phyloP scores from a whole-genome alignment of 192 early-diverging fungal species.

The Coemansia sp. region DNA sequence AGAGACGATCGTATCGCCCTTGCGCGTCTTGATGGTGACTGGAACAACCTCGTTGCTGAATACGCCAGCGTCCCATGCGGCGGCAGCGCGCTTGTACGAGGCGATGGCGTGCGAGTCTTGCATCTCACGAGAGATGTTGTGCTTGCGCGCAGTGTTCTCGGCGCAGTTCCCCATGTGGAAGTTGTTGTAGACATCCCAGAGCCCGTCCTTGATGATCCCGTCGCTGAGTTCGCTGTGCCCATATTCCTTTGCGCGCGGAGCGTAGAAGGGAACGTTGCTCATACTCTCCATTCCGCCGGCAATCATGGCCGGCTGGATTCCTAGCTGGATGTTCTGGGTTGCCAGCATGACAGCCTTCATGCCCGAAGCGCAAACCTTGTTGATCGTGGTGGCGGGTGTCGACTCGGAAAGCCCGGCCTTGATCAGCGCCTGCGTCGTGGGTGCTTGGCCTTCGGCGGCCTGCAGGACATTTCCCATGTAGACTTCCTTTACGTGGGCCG shows the following conservation, averaged over 20 bases:
- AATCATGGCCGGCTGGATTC: slow-evolving; percentile 77
- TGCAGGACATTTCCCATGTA: slow-evolving; percentile 96
- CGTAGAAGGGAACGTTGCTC: slow-evolving; percentile 83
- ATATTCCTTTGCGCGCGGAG: slow-evolving; percentile 65
- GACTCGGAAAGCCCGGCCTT: slow-evolving; percentile 71
- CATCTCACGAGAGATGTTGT: slow-evolving; percentile 80
- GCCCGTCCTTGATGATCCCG: slow-evolving; percentile 92
- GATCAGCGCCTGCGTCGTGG: slow-evolving; percentile 88
- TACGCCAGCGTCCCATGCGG: slow-evolving; percentile 79
- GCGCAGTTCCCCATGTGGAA: slow-evolving; percentile 76
- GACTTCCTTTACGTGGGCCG: slow-evolving; percentile 86
- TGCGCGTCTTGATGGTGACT: slow-evolving; percentile 78
- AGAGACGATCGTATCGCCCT: slow-evolving; percentile 72
- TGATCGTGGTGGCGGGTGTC: slow-evolving; percentile 94
- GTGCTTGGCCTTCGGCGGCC: slow-evolving; percentile 85
- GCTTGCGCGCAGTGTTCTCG: slow-evolving; percentile 85
- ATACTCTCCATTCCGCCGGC: slow-evolving; percentile 97
- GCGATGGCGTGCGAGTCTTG: slow-evolving; percentile 86
- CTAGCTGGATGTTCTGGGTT: slow-evolving; percentile 77
- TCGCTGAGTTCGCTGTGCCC: slow-evolving; percentile 80
- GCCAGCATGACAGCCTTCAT: slow-evolving; percentile 96
- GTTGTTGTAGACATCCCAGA: slow-evolving; percentile 96
- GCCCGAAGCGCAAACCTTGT: slow-evolving; percentile 99
- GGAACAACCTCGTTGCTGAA: slow-evolving; percentile 84
- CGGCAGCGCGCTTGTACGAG: slow-evolving; percentile 87